A percentile compares a stretch with the other conserved stretches of the same genome.
Evolutionary conservation across 495 filamentous ascomycete species (phyloP).

Genomic region (Xylaria palmicola): DNA sequence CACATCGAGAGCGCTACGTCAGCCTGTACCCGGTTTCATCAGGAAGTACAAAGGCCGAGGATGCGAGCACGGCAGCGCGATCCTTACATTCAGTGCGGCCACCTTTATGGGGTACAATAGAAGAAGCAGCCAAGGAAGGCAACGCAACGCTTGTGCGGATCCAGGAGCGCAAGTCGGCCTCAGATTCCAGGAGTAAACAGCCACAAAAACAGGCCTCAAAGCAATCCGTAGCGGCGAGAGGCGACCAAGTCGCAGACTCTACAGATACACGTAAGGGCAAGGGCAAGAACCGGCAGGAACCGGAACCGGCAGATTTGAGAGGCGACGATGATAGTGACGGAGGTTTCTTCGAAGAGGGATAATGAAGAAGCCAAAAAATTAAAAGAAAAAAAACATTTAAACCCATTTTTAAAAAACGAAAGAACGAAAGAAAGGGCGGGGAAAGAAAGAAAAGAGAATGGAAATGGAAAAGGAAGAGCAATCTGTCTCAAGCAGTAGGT

Average conservation of each 20-base stretch:
- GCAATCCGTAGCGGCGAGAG: constrained; percentile 2
- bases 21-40: constrained; percentile 64
- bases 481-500: neutral
- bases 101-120: constrained; percentile 67
- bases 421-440: neutral
- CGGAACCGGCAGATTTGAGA: constrained; percentile 2
- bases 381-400: too few species aligned
- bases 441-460: neutral
- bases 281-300: constrained; percentile 1
- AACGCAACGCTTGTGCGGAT: constrained; percentile 18
- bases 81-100: constrained; percentile 45
- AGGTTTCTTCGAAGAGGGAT: constrained; percentile 31
- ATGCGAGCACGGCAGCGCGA: constrained; percentile 34
- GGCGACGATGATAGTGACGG: constrained; percentile 28
- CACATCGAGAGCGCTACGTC: constrained; percentile 75
- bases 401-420: too few species aligned
- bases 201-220: constrained; percentile 7
- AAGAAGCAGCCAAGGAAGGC: constrained; percentile 65
- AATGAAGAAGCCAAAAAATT: too few species aligned
- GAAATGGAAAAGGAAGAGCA: neutral
- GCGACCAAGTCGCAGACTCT: constrained; percentile 10
- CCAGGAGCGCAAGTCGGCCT: constrained; percentile 23
- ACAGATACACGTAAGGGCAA: constrained; percentile 6
- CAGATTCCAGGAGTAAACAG: constrained; percentile 3
- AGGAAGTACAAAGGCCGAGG: constrained; percentile 23